A percentile compares a stretch with the other conserved stretches of the same genome.
phyloP scores from a whole-genome alignment of 805 yeast species.

The Pichia cabralensis region DNA sequence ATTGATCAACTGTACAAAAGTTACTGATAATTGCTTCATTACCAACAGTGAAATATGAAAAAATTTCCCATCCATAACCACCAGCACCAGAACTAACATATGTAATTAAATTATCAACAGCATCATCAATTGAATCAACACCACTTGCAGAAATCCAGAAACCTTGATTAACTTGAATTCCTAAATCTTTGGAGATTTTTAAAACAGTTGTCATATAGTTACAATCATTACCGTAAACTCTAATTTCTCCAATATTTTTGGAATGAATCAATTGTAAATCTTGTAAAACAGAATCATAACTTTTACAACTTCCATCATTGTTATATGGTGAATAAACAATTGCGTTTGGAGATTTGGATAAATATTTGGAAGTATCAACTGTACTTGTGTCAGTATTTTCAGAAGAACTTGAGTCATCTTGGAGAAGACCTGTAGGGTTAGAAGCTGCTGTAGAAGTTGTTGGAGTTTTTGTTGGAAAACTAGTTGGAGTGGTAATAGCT shows the following conservation, averaged over 20 bases:
- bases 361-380: slow-evolving; percentile 22
- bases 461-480: slow-evolving; percentile 9
- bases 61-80: slow-evolving; percentile 58
- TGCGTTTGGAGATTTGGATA: slow-evolving; percentile 36
- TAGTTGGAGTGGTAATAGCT: slow-evolving; percentile 12
- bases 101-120: slow-evolving; percentile 42
- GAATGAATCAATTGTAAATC: slow-evolving; percentile 52
- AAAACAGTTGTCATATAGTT: slow-evolving; percentile 52
- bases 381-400: slow-evolving; percentile 10
- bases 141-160: slow-evolving; percentile 67
- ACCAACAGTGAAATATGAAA: slow-evolving; percentile 73
- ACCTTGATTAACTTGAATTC: slow-evolving; percentile 75
- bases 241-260: slow-evolving; percentile 54
- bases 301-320: slow-evolving; percentile 59
- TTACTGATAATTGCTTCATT: slow-evolving; percentile 75
- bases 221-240: slow-evolving; percentile 88
- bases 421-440: neutral
- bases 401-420: neutral
- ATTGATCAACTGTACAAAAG: slow-evolving; percentile 49
- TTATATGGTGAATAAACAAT: slow-evolving; percentile 76
- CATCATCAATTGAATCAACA: slow-evolving; percentile 55
- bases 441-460: slow-evolving; percentile 18
- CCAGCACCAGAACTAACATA: slow-evolving; percentile 29
- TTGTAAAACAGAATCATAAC: slow-evolving; percentile 35
- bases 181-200: slow-evolving; percentile 48